Conservation (phyloP, 106 monocot genomes). For the Allium fistulosum region DNA sequence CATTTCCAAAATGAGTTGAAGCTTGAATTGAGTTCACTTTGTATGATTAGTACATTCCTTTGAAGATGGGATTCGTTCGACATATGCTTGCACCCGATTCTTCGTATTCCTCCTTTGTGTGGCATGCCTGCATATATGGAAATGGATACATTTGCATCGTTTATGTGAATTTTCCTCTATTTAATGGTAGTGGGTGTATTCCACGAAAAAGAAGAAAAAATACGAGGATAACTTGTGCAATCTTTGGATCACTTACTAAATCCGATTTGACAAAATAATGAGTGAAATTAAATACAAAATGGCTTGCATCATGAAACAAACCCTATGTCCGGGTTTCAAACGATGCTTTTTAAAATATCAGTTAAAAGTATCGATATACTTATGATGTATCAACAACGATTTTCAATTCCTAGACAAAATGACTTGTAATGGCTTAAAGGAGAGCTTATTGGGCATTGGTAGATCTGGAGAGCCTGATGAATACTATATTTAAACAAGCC, state of each 20-base stretch:
- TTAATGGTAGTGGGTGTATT: background rate
- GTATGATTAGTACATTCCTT: conserved; percentile 68
- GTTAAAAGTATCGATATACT: too few relatives aligned
- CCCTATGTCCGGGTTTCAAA: too few relatives aligned
- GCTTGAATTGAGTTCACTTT: background rate
- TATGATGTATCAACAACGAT: too few relatives aligned
- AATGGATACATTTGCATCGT: background rate
- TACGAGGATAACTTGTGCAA: background rate
- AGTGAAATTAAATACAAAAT: background rate
- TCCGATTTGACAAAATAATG: background rate
- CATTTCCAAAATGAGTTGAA: background rate
- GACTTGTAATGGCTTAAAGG: too few relatives aligned
- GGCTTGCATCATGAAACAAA: too few relatives aligned
- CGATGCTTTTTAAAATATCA: too few relatives aligned
- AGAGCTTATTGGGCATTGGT: too few relatives aligned
- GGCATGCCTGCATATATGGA: conserved; percentile 48
- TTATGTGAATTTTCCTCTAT: background rate
- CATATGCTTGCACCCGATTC: conserved; percentile 90
- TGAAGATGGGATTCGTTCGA: conserved; percentile 77
- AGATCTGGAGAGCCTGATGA: too few relatives aligned
- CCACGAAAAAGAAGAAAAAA: background rate
- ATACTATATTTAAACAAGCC: too few relatives aligned
- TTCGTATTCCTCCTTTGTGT: conserved; percentile 91
- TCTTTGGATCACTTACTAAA: background rate
- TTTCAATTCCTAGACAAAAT: too few relatives aligned